Base-by-base conservation (phyloP, 164 flowering plant genomes). In the Euptelea pleiosperma region DNA sequence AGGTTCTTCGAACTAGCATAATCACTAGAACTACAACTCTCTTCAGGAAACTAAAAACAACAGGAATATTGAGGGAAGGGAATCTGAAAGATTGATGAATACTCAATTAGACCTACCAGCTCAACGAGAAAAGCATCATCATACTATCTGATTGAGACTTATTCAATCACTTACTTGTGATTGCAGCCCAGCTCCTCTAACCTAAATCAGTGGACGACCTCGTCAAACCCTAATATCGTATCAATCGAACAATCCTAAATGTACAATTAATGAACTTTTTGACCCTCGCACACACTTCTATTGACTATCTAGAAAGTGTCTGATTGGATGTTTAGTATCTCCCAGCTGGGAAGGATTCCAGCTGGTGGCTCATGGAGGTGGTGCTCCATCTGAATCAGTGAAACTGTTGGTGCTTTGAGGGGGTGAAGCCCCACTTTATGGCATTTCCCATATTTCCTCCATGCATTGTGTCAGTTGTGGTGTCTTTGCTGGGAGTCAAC, bases 381-480 rank as follows among this genome's bases (percentile, higher is more conserved):
- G 42, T 31, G 45, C 37, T n/a, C n/a, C 15, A 25, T 11, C 33
- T 16, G 34, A 46, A 48, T 42, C 43, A 22, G 24, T 42, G n/a
- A n/a, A 47, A 57, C n/a, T 33, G 35, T 43, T 52, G 31, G 52
- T 25, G 41, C 44, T 33, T 30, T n/a, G 30, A 52, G 37, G 61
- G 37, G 49, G 53, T 36, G 52, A 60, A 57, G 47, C 24, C 46
- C 56, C 49, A 52, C 26, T n/a, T 21, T 41, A 28, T 30, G 47
- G 59, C 31, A 49, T 42, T n/a, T 65, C 15, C 34, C 7, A 19
- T 22, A 22, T 15, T 26, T 29, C 41, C 24, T 39, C 28, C 40
- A 11, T 37, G 11, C 28, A 9, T 52, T 16, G 25, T 43, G 39
- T 45, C 11, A 2, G 1, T 14, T 12, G 8, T 18, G n/a, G 1